Evolutionary conservation across 108 stramenopile genomes (phyloP).

Genomic region (Nitzschia palea): DNA sequence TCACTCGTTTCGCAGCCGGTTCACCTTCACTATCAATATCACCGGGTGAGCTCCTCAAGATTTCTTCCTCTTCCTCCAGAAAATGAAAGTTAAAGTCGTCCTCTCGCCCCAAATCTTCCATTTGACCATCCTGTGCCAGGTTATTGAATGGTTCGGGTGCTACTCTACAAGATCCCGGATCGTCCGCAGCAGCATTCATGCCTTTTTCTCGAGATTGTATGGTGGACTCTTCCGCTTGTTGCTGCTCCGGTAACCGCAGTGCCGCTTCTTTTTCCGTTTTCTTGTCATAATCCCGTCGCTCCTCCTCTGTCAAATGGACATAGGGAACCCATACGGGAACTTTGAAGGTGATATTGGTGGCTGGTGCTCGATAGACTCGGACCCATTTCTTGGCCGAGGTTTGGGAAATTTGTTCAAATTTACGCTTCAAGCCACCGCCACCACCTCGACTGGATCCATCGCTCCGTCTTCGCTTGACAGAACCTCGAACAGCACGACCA

Average conservation of each 20-base stretch:
- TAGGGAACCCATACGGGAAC: conserved; percentile 22
- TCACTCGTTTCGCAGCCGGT: too few relatives aligned
- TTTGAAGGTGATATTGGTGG: conserved; percentile 17
- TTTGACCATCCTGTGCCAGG: too few relatives aligned
- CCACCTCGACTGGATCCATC: conserved; percentile 1
- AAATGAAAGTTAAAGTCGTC: too few relatives aligned
- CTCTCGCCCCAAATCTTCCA: too few relatives aligned
- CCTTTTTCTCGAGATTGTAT: too few relatives aligned
- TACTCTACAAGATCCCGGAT: too few relatives aligned
- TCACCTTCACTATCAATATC: too few relatives aligned
- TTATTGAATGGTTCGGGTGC: too few relatives aligned
- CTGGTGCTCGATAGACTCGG: conserved; percentile 19
- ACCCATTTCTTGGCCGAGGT: conserved; percentile 27
- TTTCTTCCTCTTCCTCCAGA: too few relatives aligned
- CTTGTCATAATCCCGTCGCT: conserved; percentile 14
- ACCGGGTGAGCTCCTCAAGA: too few relatives aligned
- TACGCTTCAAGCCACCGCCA: conserved; percentile 7
- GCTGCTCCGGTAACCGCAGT: neutral
- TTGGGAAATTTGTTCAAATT: conserved; percentile 5
- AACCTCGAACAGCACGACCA: conserved; percentile 12
- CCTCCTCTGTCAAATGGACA: conserved; percentile 21
- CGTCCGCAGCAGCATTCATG: too few relatives aligned
- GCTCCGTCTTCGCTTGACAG: conserved; percentile 5
- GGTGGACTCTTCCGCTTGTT: neutral
- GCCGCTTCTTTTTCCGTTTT: neutral